phyloP scores from a whole-genome alignment of 345 rosid genomes.

The Durio zibethinus region DNA sequence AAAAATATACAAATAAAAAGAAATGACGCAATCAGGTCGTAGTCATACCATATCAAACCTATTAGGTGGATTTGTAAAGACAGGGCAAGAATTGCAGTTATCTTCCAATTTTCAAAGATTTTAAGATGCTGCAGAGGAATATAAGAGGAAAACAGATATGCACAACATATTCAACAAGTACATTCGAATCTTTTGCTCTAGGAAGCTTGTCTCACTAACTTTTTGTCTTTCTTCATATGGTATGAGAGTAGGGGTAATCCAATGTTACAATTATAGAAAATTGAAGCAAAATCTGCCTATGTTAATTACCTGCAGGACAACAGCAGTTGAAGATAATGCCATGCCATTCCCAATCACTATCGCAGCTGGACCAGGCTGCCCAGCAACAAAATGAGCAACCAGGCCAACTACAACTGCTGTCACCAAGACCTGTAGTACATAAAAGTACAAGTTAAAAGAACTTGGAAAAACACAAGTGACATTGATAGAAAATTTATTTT shows the following conservation, averaged over 20 bases:
- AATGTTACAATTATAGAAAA: slow-evolving; percentile 3
- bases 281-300: slow-evolving; percentile 16
- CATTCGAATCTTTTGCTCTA: slow-evolving; percentile 15
- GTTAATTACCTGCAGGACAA: slow-evolving; percentile 77
- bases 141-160: not conserved
- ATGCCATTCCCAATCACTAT: slow-evolving; percentile 97
- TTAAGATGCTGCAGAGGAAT: not conserved
- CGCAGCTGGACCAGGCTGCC: slow-evolving; percentile 89
- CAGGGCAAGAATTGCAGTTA: not conserved
- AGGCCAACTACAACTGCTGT: slow-evolving; percentile 88
- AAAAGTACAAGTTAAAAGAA: slow-evolving; percentile 15
- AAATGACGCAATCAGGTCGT: not conserved
- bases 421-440: slow-evolving; percentile 69
- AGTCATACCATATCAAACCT: not conserved
- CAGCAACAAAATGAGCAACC: slow-evolving; percentile 72
- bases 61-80: not conserved
- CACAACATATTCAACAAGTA: not conserved
- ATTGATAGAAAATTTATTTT: slow-evolving; percentile 18
- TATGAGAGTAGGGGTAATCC: not conserved
- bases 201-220: slow-evolving; percentile 13
- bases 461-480: not conserved
- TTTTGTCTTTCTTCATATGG: not conserved
- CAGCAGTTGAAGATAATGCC: slow-evolving; percentile 97
- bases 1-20: not conserved
- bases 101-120: not conserved